Conservation (phyloP, 2,329 filamentous ascomycete genomes). For the Colletotrichum liriopes region DNA sequence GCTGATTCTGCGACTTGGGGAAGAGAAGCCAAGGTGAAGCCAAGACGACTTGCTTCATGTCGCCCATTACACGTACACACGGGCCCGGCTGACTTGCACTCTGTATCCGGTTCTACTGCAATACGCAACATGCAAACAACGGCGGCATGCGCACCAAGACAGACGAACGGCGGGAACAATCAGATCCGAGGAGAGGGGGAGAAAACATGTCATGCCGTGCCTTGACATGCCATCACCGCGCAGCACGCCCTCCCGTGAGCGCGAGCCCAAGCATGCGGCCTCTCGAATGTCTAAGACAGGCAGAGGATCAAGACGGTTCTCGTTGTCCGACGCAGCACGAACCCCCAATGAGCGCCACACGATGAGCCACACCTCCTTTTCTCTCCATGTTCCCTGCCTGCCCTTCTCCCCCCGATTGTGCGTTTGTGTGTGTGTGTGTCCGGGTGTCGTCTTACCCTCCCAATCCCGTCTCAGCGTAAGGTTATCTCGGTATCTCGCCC, state of each 20-base stretch:
- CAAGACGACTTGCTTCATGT: background rate
- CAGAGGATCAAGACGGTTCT: background rate
- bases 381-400: background rate
- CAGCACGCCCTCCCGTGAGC: constrained; percentile 32
- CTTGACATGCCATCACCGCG: background rate
- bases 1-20: background rate
- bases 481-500: background rate
- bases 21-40: background rate
- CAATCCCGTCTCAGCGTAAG: background rate
- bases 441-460: constrained; percentile 10
- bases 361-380: background rate
- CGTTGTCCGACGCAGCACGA: too few relatives aligned
- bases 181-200: background rate
- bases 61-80: background rate
- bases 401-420: background rate
- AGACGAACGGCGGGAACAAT: background rate
- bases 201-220: background rate
- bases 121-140: background rate
- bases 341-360: background rate
- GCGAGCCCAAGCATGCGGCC: constrained; percentile 32
- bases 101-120: background rate
- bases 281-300: constrained; percentile 39
- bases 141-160: constrained; percentile 3
- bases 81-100: background rate
- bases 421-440: background rate